A percentile compares a stretch with the other conserved stretches of the same genome.
These are phyloP conservation scores for Handroanthus guayacan DNA, from an alignment of 257 asterid genomes.

Conservation along the genomic window DNA sequence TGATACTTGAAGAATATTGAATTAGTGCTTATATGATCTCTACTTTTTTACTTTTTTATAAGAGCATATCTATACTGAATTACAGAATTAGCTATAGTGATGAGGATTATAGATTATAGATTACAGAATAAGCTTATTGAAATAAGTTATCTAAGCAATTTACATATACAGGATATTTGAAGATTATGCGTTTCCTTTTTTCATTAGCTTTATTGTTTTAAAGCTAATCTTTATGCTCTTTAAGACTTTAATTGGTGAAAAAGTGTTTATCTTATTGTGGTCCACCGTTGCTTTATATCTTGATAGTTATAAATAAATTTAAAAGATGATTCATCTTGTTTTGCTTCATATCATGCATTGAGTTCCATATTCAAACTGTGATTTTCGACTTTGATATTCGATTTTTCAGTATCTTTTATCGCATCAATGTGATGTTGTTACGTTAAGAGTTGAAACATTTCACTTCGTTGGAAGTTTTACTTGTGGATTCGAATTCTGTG, in stretches of 20 bases:
- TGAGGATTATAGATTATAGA: constrained; percentile 36
- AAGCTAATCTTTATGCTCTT: constrained; percentile 11
- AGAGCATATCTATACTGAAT: constrained; percentile 27
- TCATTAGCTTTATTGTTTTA: constrained; percentile 33
- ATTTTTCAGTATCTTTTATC: neutral
- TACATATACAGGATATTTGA: constrained; percentile 24
- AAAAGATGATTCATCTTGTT: constrained; percentile 26
- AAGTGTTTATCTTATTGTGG: constrained; percentile 38
- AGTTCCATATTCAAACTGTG: neutral
- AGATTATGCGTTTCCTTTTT: constrained; percentile 16
- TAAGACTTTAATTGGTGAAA: neutral
- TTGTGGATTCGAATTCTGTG: neutral
- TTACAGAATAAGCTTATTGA: constrained; percentile 44
- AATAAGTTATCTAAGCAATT: constrained; percentile 45
- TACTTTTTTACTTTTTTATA: constrained; percentile 22
- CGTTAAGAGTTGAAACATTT: neutral
- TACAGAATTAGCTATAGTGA: constrained; percentile 40
- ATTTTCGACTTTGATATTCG: neutral
- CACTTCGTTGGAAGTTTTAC: neutral
- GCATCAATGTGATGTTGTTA: neutral
- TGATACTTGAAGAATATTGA: constrained; percentile 16
- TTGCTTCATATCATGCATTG: neutral
- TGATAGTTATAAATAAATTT: neutral
- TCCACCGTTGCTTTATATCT: constrained; percentile 31
- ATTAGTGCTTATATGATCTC: constrained; percentile 39